Evolutionary conservation across 2,329 filamentous ascomycete species (phyloP).

Genomic region (Ceratocystis cubensis): DNA sequence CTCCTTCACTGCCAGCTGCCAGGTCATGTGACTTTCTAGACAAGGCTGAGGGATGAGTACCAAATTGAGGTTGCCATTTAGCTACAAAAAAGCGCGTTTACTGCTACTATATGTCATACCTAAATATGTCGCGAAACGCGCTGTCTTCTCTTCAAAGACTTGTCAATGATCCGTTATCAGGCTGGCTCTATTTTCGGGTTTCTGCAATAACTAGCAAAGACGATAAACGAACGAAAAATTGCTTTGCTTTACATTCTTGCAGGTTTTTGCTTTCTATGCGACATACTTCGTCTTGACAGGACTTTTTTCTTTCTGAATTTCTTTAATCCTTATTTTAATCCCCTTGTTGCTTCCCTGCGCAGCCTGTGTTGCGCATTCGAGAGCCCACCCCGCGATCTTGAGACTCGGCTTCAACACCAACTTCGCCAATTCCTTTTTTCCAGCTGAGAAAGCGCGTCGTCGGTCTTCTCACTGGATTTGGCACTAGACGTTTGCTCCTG

Average conservation of each 20-base stretch:
- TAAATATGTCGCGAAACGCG: neutral
- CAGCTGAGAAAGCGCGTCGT: neutral
- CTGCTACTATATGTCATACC: neutral
- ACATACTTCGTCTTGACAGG: neutral
- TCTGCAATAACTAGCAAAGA: neutral
- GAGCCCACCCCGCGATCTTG: conserved; percentile 11
- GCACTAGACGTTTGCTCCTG: neutral
- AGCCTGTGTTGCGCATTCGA: conserved; percentile 7
- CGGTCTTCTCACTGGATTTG: neutral
- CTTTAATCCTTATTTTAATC: conserved; percentile 1
- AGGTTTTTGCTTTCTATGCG: neutral
- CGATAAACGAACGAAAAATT: neutral
- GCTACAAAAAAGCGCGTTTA: neutral
- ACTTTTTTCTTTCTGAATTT: neutral
- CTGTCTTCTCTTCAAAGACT: neutral
- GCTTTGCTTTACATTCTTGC: neutral
- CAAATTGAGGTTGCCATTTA: neutral
- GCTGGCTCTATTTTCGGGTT: neutral
- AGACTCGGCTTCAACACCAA: neutral
- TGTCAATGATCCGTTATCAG: neutral
- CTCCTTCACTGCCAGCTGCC: neutral
- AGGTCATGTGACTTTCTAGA: neutral
- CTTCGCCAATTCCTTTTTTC: neutral
- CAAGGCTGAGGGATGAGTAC: neutral
- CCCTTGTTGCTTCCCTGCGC: conserved; percentile 1